These are phyloP conservation scores for Clitopilus hobsonii DNA, from an alignment of 768 basidiomycete genomes.

Conservation along the genomic window DNA sequence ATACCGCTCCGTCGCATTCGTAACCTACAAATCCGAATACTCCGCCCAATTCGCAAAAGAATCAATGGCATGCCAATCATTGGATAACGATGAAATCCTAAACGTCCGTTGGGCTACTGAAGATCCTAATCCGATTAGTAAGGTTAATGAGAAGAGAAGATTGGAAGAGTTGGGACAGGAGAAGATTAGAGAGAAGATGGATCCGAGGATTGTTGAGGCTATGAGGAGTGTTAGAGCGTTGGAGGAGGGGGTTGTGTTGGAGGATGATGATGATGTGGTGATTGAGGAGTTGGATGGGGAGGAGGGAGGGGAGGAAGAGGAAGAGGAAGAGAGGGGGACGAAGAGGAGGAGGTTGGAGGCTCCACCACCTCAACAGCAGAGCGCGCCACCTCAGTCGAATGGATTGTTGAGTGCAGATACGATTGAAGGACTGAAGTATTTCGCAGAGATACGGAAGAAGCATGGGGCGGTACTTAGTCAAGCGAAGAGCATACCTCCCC, in stretches of 20 bases:
- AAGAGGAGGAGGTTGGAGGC: constrained; percentile 28
- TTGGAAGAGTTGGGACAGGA: constrained; percentile 83
- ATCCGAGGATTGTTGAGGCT: constrained; percentile 85
- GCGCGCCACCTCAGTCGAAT: constrained; percentile 29
- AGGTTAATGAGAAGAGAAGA: constrained; percentile 78
- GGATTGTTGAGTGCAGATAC: constrained; percentile 82
- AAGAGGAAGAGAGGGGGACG: constrained; percentile 28
- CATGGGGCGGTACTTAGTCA: constrained; percentile 36
- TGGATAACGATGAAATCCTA: constrained; percentile 95
- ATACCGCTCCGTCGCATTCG: constrained; percentile 94
- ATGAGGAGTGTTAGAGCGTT: constrained; percentile 82
- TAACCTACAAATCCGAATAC: constrained; percentile 85
- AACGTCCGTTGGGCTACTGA: constrained; percentile 99
- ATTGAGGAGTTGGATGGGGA: constrained; percentile 23
- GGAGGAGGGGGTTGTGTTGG: constrained; percentile 69
- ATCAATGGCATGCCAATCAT: constrained; percentile 96
- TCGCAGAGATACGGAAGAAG: constrained; percentile 79
- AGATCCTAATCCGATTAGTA: constrained; percentile 92
- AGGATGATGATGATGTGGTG: constrained; percentile 29
- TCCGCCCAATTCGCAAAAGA: constrained; percentile 96
- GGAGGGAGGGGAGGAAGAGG: constrained; percentile 24
- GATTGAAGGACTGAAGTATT: constrained; percentile 85
- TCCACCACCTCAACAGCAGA: constrained; percentile 17
- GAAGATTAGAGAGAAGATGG: constrained; percentile 81
- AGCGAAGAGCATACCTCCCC: constrained; percentile 24